These are phyloP conservation scores for Fusarium odoratissimum DNA, from an alignment of 2,329 filamentous ascomycete genomes.

Conservation along the genomic window DNA sequence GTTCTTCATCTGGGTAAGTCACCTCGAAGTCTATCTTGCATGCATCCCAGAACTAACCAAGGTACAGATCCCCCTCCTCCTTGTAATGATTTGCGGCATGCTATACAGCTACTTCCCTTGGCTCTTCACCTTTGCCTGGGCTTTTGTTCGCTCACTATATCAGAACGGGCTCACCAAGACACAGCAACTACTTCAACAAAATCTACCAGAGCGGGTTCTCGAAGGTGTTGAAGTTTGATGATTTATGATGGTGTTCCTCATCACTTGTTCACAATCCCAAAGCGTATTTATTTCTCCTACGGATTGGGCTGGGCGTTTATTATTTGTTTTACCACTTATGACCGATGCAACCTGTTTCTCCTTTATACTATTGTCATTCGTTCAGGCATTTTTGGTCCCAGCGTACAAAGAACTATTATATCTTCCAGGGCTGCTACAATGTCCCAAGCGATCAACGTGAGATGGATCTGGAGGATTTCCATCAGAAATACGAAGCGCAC, in stretches of 20 bases:
- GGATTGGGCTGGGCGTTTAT: conserved; percentile 27
- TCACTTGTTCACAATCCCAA: conserved; percentile 27
- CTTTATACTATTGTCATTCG: conserved; percentile 11
- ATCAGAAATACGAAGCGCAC: background rate
- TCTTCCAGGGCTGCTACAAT: conserved; percentile 1
- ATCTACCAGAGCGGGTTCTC: conserved; percentile 41
- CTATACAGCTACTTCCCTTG: conserved; percentile 64
- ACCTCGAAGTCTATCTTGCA: background rate
- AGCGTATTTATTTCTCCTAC: conserved; percentile 25
- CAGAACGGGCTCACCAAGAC: conserved; percentile 46
- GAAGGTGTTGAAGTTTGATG: conserved; percentile 46
- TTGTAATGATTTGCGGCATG: conserved; percentile 62
- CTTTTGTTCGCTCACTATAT: conserved; percentile 49
- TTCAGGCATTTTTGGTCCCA: background rate
- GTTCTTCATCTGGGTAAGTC: conserved; percentile 75
- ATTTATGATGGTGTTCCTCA: conserved; percentile 33
- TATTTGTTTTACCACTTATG: conserved; percentile 23
- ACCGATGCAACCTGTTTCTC: conserved; percentile 9
- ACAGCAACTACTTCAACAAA: conserved; percentile 45
- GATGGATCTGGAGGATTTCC: background rate
- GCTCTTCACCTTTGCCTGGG: conserved; percentile 53
- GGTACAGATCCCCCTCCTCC: conserved; percentile 61
- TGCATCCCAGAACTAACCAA: conserved; percentile 33
- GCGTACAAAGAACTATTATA: conserved; percentile 1
- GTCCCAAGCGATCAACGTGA: background rate